phyloP scores from a whole-genome alignment of 2,329 filamentous ascomycete species.

The Penicillium glabrum region DNA sequence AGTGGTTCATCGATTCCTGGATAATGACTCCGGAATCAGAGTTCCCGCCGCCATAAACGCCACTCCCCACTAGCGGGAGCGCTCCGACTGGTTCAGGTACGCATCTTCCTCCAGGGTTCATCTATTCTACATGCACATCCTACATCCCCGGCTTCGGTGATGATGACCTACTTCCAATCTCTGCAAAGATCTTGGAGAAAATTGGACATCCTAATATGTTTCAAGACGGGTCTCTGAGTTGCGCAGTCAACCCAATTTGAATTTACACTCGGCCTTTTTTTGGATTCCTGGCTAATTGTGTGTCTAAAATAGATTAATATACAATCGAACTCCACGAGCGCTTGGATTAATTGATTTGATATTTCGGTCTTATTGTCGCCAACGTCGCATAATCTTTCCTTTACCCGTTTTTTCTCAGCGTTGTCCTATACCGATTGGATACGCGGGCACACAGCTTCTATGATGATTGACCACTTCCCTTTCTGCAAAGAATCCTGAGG shows the following conservation, averaged over 20 bases:
- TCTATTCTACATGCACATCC: not conserved
- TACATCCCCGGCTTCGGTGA: slow-evolving; percentile 12
- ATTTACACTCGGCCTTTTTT: not conserved
- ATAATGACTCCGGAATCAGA: not conserved
- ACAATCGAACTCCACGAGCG: not conserved
- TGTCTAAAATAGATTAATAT: not conserved
- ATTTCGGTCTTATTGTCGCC: not conserved
- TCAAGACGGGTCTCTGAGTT: slow-evolving; percentile 28
- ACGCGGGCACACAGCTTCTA: not conserved
- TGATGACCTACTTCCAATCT: slow-evolving; percentile 17
- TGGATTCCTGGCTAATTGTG: not conserved
- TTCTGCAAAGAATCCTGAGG: not conserved
- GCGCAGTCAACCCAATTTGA: not conserved
- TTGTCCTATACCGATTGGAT: not conserved
- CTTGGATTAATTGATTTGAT: not conserved
- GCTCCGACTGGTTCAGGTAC: slow-evolving; percentile 17
- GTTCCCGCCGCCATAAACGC: slow-evolving; percentile 2
- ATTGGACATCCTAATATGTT: slow-evolving; percentile 18
- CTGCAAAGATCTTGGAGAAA: slow-evolving; percentile 17
- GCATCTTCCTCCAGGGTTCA: not conserved
- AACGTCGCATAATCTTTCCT: not conserved
- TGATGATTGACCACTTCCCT: not conserved
- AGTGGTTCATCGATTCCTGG: not conserved
- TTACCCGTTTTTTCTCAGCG: not conserved
- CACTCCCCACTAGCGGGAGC: slow-evolving; percentile 6